A percentile compares a stretch with the other conserved stretches of the same genome.
Evolutionary conservation across 345 rosid genomes (phyloP).

Genomic region (Viola odorata): DNA sequence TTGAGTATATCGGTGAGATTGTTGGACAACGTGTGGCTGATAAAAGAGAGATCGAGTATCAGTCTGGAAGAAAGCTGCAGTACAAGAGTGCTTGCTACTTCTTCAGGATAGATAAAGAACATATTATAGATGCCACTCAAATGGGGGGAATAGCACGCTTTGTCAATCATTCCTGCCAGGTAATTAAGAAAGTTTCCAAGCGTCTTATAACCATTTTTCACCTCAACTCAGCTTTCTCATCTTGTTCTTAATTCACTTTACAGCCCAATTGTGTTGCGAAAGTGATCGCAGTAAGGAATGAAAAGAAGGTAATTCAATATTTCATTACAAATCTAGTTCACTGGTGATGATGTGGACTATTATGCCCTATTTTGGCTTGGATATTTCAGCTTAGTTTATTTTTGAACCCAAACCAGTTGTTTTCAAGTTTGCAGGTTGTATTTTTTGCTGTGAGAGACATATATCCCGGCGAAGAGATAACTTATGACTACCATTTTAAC

Average conservation of each 20-base stretch:
- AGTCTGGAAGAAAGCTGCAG: conserved; percentile 49
- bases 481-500: conserved; percentile 55
- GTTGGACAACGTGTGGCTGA: conserved; percentile 49
- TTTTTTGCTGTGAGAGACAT: conserved; percentile 51
- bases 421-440: conserved; percentile 36
- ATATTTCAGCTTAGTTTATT: too few species aligned
- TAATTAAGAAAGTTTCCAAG: conserved; percentile 13
- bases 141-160: conserved; percentile 59
- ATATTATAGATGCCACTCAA: conserved; percentile 51
- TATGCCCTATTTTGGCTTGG: too few species aligned
- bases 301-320: conserved; percentile 42
- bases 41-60: conserved; percentile 46
- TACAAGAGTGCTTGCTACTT: conserved; percentile 57
- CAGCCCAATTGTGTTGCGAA: conserved; percentile 62
- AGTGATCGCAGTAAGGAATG: conserved; percentile 46
- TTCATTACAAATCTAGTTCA: too few species aligned
- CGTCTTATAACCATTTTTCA: neutral
- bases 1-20: conserved; percentile 55
- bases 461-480: conserved; percentile 54
- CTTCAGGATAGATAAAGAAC: conserved; percentile 58
- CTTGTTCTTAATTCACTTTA: conserved; percentile 10
- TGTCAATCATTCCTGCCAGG: conserved; percentile 61
- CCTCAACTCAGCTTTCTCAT: conserved; percentile 8
- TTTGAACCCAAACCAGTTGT: too few species aligned
- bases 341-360: too few species aligned